Evolutionary conservation across 768 basidiomycete genomes (phyloP), one percentile per base, ranked within the genome.

Genomic region (Suillus fuscotomentosus): DNA sequence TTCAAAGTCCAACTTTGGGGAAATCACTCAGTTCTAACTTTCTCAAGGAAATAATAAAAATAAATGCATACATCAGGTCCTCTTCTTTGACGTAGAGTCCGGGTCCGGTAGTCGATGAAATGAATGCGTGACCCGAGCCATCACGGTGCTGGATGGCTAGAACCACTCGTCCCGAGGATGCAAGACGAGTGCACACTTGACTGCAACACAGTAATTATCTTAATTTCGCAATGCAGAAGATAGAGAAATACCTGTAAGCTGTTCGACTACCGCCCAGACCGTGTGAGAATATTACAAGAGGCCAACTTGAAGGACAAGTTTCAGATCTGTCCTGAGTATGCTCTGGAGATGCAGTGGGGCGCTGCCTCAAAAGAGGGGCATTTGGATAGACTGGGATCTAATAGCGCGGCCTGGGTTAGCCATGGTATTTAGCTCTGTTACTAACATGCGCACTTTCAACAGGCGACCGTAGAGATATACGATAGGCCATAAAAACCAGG

Each of bases 71-170:
- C 89, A 75, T 72, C n/a, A 91, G 76, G 65, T 87, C 85, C 11
- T 78, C 73, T 27, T 86, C 84, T 27, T 80, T 79, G 61, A 88
- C 74, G 71, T 94, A 95, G 11, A 83, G 73, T 31, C 79, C 71
- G 36, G 67, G 66, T 34, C 60, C 66, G 77, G 66, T 38, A 73
- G 70, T 68, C 67, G 71, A 67, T 66, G 80, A 76, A 53, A 82
- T 74, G 65, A 79, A 82, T 5, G 78, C 82, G 0, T 87, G 86
- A 3, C 84, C 88, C 4, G 89, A 89, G 1, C 93, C 94, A 72
- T 96, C 95, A 11, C 89, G 83, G 72, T 95, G 94, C 71, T 95
- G 92, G 27, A 95, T 71, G 6, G 92, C 89, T 51, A 94, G 80
- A 3, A 97, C 93, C 5, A 95, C 86, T 65, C 84, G 88, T 2